Conservation (phyloP, 805 yeast genomes). For the Wickerhamiella slavikovae region DNA sequence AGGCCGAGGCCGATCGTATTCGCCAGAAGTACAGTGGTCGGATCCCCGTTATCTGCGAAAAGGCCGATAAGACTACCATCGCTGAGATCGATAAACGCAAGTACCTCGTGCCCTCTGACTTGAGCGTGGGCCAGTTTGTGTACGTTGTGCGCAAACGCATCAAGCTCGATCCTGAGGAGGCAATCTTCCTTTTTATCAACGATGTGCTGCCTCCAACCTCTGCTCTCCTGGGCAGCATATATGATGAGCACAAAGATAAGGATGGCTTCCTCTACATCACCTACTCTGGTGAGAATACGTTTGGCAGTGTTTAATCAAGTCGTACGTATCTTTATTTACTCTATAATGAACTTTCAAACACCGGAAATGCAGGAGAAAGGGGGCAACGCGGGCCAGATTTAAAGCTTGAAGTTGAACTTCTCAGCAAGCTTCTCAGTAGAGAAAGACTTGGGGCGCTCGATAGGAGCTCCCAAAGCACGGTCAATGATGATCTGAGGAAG, state of each 20-base stretch:
- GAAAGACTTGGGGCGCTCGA: slow-evolving; percentile 85
- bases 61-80: slow-evolving; percentile 89
- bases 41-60: slow-evolving; percentile 92
- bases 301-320: slow-evolving; percentile 36
- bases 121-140: slow-evolving; percentile 95
- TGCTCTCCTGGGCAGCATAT: slow-evolving; percentile 83
- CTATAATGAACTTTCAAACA: too few relatives aligned
- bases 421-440: slow-evolving; percentile 82
- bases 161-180: slow-evolving; percentile 90
- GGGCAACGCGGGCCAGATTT: not conserved
- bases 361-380: too few relatives aligned
- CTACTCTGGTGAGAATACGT: slow-evolving; percentile 94
- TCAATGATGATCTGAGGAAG: slow-evolving; percentile 70
- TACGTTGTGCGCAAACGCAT: slow-evolving; percentile 94
- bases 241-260: slow-evolving; percentile 92
- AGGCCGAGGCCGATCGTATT: slow-evolving; percentile 84
- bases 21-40: slow-evolving; percentile 76
- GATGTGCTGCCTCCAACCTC: slow-evolving; percentile 97
- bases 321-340: not conserved
- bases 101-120: slow-evolving; percentile 86
- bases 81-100: slow-evolving; percentile 94
- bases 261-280: slow-evolving; percentile 93
- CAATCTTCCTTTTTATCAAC: slow-evolving; percentile 89
- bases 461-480: slow-evolving; percentile 63
- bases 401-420: slow-evolving; percentile 16